Evolutionary conservation across 2,329 filamentous ascomycete genomes (phyloP).

Genomic region (Claviceps arundinis): DNA sequence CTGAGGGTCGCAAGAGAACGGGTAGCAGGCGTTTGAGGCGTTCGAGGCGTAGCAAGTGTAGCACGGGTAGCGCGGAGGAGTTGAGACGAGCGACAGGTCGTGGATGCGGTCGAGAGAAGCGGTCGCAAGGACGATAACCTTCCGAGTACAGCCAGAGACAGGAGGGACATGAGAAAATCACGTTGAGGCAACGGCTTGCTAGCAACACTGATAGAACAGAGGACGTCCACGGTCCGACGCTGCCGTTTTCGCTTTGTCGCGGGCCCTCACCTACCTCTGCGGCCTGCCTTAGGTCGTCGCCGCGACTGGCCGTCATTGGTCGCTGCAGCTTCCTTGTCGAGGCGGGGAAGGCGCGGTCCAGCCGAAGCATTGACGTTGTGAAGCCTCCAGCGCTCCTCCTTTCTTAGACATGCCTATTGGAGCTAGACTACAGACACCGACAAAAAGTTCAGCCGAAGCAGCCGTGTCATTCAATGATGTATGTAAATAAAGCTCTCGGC

Average conservation of each 20-base stretch:
- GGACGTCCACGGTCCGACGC: neutral
- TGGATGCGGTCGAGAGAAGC: conserved; percentile 13
- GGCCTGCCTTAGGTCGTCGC: neutral
- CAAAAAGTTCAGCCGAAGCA: neutral
- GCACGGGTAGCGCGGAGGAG: neutral
- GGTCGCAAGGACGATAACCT: conserved; percentile 22
- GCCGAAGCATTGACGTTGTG: neutral
- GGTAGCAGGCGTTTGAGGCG: neutral
- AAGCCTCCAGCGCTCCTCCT: neutral
- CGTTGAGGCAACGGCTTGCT: conserved; percentile 1
- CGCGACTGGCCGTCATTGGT: neutral
- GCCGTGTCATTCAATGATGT: neutral
- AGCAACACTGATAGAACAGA: neutral
- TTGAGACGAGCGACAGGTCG: conserved; percentile 11
- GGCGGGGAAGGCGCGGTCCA: neutral
- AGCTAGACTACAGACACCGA: neutral
- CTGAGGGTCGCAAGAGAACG: conserved; percentile 10
- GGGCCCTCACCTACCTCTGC: neutral
- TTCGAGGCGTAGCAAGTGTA: too few relatives aligned
- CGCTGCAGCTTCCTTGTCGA: neutral
- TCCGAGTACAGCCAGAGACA: conserved; percentile 21
- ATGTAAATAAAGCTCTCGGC: too few relatives aligned
- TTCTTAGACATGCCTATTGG: neutral
- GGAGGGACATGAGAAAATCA: conserved; percentile 19
- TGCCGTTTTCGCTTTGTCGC: neutral